Percentiles rank a stretch among this genome's conserved stretches.
Conservation (phyloP, 2,329 filamentous ascomycete genomes). For the Diaporthe sp. region DNA sequence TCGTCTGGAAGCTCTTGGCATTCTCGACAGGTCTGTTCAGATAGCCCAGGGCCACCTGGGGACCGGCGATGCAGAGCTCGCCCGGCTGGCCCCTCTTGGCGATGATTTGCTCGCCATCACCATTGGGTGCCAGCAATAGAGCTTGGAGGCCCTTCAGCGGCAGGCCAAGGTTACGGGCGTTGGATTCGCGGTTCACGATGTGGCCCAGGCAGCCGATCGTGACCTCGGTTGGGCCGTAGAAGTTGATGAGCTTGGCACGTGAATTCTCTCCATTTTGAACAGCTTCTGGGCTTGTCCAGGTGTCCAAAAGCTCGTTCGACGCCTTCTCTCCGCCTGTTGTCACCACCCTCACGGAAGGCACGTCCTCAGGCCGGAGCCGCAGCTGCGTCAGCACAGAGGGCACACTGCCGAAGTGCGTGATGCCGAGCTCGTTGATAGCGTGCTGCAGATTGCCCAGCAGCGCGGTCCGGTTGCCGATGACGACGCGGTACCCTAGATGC, state of each 20-base stretch:
- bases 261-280: not conserved
- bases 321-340: constrained; percentile 49
- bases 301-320: constrained; percentile 33
- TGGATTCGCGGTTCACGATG: constrained; percentile 50
- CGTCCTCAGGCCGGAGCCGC: constrained; percentile 17
- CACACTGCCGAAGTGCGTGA: constrained; percentile 26
- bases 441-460: constrained; percentile 24
- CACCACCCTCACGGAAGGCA: constrained; percentile 40
- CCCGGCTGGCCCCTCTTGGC: constrained; percentile 27
- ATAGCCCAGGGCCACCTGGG: constrained; percentile 37
- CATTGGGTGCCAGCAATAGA: constrained; percentile 13
- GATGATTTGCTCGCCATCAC: not conserved
- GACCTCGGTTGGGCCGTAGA: constrained; percentile 31
- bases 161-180: constrained; percentile 37
- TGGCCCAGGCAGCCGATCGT: constrained; percentile 36
- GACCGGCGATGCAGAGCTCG: constrained; percentile 28
- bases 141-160: constrained; percentile 17
- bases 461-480: constrained; percentile 32
- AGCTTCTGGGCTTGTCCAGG: not conserved
- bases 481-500: constrained; percentile 36
- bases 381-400: constrained; percentile 28
- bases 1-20: constrained; percentile 33
- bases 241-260: constrained; percentile 23
- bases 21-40: constrained; percentile 32
- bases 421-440: constrained; percentile 18